phyloP scores from a whole-genome alignment of 2,329 filamentous ascomycete genomes.

The Colletotrichum sidae region DNA sequence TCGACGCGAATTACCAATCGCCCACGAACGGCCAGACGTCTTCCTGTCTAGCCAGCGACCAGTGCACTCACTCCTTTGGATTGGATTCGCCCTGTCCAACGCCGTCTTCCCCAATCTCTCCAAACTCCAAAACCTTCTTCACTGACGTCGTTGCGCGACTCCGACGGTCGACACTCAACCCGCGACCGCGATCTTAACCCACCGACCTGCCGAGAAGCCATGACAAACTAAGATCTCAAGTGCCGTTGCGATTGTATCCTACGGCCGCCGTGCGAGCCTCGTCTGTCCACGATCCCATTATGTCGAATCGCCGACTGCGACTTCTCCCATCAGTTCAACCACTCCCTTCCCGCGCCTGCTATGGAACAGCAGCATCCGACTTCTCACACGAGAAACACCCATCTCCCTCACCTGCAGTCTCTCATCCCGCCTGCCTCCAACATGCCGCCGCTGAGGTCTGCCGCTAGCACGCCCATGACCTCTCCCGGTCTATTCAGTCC shows the following conservation, averaged over 20 bases:
- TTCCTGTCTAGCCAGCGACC: slow-evolving; percentile 7
- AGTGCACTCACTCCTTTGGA: slow-evolving; percentile 13
- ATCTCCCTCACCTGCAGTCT: slow-evolving; percentile 33
- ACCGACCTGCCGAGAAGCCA: slow-evolving; percentile 11
- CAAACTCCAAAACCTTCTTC: not conserved
- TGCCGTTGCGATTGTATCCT: slow-evolving; percentile 23
- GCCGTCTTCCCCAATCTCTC: no score
- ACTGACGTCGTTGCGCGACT: slow-evolving; percentile 7
- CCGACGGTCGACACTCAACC: not conserved
- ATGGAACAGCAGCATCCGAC: slow-evolving; percentile 32
- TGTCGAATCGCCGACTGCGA: slow-evolving; percentile 38
- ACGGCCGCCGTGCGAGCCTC: slow-evolving; percentile 37
- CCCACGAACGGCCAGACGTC: slow-evolving; percentile 1
- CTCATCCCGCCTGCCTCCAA: slow-evolving; percentile 46
- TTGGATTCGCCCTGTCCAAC: not conserved
- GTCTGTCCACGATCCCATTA: slow-evolving; percentile 31
- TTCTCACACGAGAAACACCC: slow-evolving; percentile 27
- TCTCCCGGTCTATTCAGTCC: slow-evolving; percentile 73
- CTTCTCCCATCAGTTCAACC: slow-evolving; percentile 26
- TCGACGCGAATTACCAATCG: not conserved
- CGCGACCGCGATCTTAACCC: not conserved
- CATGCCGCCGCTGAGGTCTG: slow-evolving; percentile 59
- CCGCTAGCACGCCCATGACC: slow-evolving; percentile 68
- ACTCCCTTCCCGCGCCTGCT: slow-evolving; percentile 6
- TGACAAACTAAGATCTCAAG: slow-evolving; percentile 25